A percentile compares a stretch with the other conserved stretches of the same genome.
phyloP scores from a whole-genome alignment of 129 eudicot species.

The Apium graveolens region DNA sequence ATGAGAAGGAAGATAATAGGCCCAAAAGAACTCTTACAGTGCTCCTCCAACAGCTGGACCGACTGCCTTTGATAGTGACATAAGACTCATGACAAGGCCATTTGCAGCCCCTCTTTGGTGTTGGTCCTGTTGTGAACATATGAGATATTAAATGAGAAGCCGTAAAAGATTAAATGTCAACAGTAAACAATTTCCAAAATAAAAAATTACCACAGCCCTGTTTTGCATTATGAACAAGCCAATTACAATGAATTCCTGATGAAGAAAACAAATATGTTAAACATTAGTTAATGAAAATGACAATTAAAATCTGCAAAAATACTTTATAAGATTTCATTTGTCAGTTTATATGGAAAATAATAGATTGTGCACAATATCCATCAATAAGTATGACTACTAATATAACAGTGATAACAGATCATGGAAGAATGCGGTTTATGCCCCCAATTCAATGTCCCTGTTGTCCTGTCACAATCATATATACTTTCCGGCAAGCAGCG shows the following conservation, averaged over 20 bases:
- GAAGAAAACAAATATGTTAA: not conserved
- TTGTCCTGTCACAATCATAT: no score
- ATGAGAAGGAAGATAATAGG: not conserved
- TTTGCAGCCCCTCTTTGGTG: slow-evolving; percentile 91
- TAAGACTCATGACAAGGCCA: slow-evolving; percentile 45
- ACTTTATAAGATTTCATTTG: not conserved
- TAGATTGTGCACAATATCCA: no score
- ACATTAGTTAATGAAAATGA: not conserved
- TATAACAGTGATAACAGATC: no score
- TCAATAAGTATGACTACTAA: no score
- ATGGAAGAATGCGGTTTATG: no score
- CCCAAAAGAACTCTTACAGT: slow-evolving; percentile 30
- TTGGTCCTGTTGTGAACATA: slow-evolving; percentile 44
- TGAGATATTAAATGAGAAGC: not conserved
- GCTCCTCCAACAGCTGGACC: slow-evolving; percentile 63
- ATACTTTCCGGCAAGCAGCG: no score
- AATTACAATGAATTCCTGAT: slow-evolving; percentile 50
- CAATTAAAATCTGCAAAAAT: no score
- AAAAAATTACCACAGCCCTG: slow-evolving; percentile 59
- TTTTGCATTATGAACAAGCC: slow-evolving; percentile 70
- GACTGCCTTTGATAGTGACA: slow-evolving; percentile 58
- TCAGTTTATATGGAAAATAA: no score
- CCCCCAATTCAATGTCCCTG: no score
- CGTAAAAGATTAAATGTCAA: not conserved
- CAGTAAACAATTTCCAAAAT: not conserved